phyloP scores from a whole-genome alignment of 2,329 filamentous ascomycete species.

The Arthrobotrys sphaeroides region DNA sequence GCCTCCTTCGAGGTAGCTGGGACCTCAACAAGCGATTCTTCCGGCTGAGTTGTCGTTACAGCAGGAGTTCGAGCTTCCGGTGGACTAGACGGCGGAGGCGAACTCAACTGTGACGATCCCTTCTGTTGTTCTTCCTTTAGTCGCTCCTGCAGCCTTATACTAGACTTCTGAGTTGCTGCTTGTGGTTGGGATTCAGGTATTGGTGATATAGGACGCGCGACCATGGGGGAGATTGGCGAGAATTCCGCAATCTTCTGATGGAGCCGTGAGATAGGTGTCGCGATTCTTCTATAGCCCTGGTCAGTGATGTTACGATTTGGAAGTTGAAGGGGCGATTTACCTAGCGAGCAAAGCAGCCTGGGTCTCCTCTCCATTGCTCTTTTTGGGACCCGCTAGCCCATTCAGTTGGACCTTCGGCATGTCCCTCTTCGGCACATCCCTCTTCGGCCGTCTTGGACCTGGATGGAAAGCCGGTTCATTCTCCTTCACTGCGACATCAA shows the following conservation, averaged over 20 bases:
- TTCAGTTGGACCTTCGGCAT: background rate
- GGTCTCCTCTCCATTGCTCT: conserved; percentile 26
- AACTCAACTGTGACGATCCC: conserved; percentile 42
- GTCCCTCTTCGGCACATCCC: conserved; percentile 24
- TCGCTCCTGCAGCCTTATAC: conserved; percentile 31
- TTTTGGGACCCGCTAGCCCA: conserved; percentile 7
- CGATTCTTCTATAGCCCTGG: conserved; percentile 24
- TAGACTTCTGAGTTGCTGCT: conserved; percentile 14
- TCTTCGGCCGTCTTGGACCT: conserved; percentile 30
- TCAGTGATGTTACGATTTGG: background rate
- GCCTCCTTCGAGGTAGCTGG: conserved; percentile 33
- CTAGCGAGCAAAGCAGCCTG: conserved; percentile 13
- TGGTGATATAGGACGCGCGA: conserved; percentile 12
- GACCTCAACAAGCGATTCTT: conserved; percentile 34
- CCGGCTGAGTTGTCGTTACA: background rate
- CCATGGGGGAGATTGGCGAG: conserved; percentile 45
- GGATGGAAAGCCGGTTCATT: conserved; percentile 35
- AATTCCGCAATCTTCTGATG: conserved; percentile 45
- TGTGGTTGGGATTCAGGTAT: conserved; percentile 32
- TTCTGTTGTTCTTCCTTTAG: conserved; percentile 41
- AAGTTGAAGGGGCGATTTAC: background rate
- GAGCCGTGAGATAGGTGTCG: conserved; percentile 40
- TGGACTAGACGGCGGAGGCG: conserved; percentile 47
- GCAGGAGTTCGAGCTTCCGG: background rate
- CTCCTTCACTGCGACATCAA: conserved; percentile 25